These are phyloP conservation scores for Gentiana macrophylla DNA, from an alignment of 257 asterid species.

Conservation along the genomic window DNA sequence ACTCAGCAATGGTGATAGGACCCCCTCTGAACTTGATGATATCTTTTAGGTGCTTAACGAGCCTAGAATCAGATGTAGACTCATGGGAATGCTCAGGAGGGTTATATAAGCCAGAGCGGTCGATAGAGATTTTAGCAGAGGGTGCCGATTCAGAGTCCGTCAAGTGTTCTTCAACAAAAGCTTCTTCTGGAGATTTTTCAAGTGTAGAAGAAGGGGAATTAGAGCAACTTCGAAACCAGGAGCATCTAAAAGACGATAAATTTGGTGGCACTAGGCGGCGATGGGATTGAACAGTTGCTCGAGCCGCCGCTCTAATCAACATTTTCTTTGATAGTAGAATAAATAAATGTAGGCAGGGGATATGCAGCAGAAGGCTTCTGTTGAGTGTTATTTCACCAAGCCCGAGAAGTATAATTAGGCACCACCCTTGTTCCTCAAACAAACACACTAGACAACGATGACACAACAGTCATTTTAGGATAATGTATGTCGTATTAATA, in stretches of 20 bases:
- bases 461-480: too few species aligned
- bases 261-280: conserved; percentile 20
- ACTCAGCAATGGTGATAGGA: conserved; percentile 90
- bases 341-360: too few species aligned
- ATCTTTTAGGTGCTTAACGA: conserved; percentile 76
- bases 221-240: conserved; percentile 20
- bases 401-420: too few species aligned
- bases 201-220: conserved; percentile 22
- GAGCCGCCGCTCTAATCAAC: conserved; percentile 35
- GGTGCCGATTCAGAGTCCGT: conserved; percentile 26
- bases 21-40: conserved; percentile 98
- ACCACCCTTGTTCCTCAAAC: too few species aligned
- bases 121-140: conserved; percentile 63
- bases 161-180: conserved; percentile 62
- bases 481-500: too few species aligned
- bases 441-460: too few species aligned
- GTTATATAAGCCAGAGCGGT: conserved; percentile 65
- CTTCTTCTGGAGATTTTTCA: conserved; percentile 27
- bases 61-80: conserved; percentile 53
- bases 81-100: conserved; percentile 80
- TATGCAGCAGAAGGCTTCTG: too few species aligned
- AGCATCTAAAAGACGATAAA: conserved; percentile 3
- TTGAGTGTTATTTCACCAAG: too few species aligned
- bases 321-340: conserved; percentile 8
- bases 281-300: conserved; percentile 33